Base-by-base conservation (phyloP, 352 stramenopile genomes). In the Paralagenidium karlingii region DNA sequence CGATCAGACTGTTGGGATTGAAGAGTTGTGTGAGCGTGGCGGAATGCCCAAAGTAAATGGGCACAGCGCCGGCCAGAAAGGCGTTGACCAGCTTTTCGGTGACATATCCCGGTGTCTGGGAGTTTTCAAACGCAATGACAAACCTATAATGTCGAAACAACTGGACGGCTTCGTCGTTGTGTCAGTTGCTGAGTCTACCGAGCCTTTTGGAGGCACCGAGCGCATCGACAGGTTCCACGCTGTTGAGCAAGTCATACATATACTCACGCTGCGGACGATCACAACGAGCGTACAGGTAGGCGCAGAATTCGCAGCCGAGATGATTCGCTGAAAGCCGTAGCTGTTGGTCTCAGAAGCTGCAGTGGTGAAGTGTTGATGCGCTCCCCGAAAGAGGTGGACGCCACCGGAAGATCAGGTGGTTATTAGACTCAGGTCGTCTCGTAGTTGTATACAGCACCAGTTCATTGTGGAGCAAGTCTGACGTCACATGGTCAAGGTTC, bases 111-210 rank as follows among this genome's bases (percentile, higher is more conserved):
- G 50, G 33, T 3, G 34, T 42, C 3, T 47, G 34, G 8, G 45
- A 45, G 44, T 82, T 79, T 36, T 87, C 64, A 16, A 84, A 87
- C n/a, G 67, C 64, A 40, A 87, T 61, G 5, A 74, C 67, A 24
- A 86, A 83, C 27, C 63, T 67, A 53, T 74, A 82, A 11, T 38
- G 5, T 11, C 44, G 13, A 51, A 58, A 76, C 1, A 25, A 56
- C 9, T 29, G 24, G 3, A 73, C 55, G 10, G 57, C 63, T 8
- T 60, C 60, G 24, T 66, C 56, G 15, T 69, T 56, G 40, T 59
- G 65, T 45, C 50, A 74, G n/a, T n/a, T n/a, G n/a, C n/a, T n/a
- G n/a, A n/a, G n/a, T n/a, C n/a, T 0, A n/a, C 33, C 16, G 24
- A 20, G 40, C 3, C 58, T 54, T 26, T 54, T 43, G 34, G 65